Evolutionary conservation across 2,329 filamentous ascomycete genomes (phyloP), one percentile per base, ranked within the genome.

Genomic region (Xylariaceae sp.): DNA sequence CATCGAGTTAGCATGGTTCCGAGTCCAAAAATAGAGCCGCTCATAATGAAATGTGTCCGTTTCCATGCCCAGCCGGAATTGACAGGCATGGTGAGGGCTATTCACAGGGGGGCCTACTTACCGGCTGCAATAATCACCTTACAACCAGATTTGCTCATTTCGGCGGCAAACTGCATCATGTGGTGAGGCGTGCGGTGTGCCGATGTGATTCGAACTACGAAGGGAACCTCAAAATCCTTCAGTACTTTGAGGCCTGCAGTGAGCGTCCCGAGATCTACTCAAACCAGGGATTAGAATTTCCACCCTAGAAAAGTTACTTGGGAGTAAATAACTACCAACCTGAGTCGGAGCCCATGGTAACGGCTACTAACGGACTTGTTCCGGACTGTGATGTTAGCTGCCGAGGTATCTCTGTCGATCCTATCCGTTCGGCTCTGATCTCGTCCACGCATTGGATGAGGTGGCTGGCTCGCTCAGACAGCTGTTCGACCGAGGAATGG

Each of bases 301-400:
- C 12, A 12, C 30, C 7, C 12, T 37, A 26, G 6, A 21, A 19
- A 30, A 49, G 3, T 7, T 13, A 22, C 4, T 19, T 3, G 10
- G 15, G 9, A 12, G n/a, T 30, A 8, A 36, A 26, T 18, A 9
- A 42, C 46, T 51, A 16, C 56, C 47, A 19, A 58, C 56, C 88
- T 9, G 85, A 89, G 72, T 90, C 86, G 1, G 88, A 92, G 36
- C 89, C 89, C 88, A 92, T 92, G 26, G 89, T 90, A 2, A 94
- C 81, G 12, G 87, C 82, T 1, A 94, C 85, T 0, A 89, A 70
- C 0, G 86, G 85, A 63, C 47, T 69, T 65, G 49, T 54, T 55
- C 51, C 70, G 62, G 45, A 22, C 15, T 65, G 63, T 36, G 67
- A 64, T 37, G 56, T 55, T 43, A 55, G 47, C 18, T 61, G 26